Percentiles rank a stretch among this genome's conserved stretches.
Conservation (phyloP, 768 basidiomycete species). For the Mycena chlorophos region DNA sequence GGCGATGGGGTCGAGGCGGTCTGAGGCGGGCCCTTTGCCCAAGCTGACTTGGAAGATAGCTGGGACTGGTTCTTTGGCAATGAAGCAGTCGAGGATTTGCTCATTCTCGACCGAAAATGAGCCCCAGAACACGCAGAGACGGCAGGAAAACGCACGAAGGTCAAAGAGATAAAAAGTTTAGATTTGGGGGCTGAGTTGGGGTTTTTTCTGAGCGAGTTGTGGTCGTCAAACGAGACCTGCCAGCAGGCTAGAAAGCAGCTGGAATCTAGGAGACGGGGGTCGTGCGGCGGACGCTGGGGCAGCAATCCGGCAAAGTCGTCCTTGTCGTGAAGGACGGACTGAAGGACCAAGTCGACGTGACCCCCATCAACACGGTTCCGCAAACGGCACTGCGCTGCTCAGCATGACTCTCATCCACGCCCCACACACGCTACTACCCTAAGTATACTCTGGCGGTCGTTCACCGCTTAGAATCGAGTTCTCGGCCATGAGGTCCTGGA, state of each 20-base stretch:
- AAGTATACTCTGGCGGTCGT: constrained; percentile 2
- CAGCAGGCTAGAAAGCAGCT: constrained; percentile 79
- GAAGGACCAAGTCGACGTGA: background rate
- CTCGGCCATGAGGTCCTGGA: constrained; percentile 7
- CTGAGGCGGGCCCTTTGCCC: constrained; percentile 86
- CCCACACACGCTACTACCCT: background rate
- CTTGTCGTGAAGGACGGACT: constrained; percentile 15
- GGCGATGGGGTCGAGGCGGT: constrained; percentile 58
- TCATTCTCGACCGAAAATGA: constrained; percentile 66
- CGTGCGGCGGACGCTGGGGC: constrained; percentile 36
- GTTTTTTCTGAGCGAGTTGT: constrained; percentile 62
- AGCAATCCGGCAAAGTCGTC: constrained; percentile 32
- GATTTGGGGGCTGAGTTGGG: constrained; percentile 49
- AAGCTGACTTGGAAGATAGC: constrained; percentile 83
- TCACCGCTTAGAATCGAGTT: constrained; percentile 11
- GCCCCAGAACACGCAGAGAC: constrained; percentile 6
- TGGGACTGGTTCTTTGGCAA: constrained; percentile 65
- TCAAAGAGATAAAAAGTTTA: constrained; percentile 40
- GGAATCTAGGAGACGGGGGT: constrained; percentile 47
- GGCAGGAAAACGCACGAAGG: constrained; percentile 43
- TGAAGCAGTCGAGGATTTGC: constrained; percentile 81
- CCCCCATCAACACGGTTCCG: background rate
- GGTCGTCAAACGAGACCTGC: constrained; percentile 89
- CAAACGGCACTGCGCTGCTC: no score
- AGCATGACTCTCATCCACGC: no score